phyloP scores from a whole-genome alignment of 805 yeast genomes.

The Isabelozyma heimii region DNA sequence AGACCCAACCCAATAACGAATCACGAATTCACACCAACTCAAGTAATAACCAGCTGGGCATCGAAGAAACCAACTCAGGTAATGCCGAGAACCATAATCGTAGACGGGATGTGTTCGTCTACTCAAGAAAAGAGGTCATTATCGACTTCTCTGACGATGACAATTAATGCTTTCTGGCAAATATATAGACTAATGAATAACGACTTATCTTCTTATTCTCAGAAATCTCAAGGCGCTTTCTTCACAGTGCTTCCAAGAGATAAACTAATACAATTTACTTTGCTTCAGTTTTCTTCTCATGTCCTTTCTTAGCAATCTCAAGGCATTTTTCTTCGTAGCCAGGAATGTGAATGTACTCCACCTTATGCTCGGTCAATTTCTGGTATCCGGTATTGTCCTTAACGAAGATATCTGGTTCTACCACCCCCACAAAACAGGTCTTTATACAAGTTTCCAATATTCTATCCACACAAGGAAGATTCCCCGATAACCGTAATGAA shows the following conservation, averaged over 20 bases:
- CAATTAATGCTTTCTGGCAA: not conserved
- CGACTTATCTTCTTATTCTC: no score
- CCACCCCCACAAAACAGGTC: conserved; percentile 86
- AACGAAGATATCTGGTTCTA: conserved; percentile 90
- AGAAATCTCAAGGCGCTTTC: no score
- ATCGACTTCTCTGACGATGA: conserved; percentile 20
- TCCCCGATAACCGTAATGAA: conserved; percentile 83
- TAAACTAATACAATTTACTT: not conserved
- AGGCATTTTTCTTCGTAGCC: conserved; percentile 77
- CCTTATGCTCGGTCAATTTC: conserved; percentile 52
- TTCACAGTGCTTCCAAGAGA: no score
- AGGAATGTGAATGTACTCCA: conserved; percentile 75
- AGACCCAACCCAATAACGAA: not conserved
- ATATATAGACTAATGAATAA: not conserved
- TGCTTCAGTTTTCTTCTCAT: conserved; percentile 28
- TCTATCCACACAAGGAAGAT: conserved; percentile 82
- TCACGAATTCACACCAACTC: not conserved
- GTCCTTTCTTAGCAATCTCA: conserved; percentile 73
- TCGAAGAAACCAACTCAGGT: conserved; percentile 2
- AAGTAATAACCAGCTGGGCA: no score
- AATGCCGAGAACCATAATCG: conserved; percentile 3
- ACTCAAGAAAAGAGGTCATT: conserved; percentile 35
- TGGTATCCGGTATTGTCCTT: conserved; percentile 63
- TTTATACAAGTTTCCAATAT: conserved; percentile 56
- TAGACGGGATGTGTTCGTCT: conserved; percentile 36